These are phyloP conservation scores for Amoeboaphelidium occidentale DNA, from an alignment of 371 early-diverging fungal genomes.

Conservation along the genomic window DNA sequence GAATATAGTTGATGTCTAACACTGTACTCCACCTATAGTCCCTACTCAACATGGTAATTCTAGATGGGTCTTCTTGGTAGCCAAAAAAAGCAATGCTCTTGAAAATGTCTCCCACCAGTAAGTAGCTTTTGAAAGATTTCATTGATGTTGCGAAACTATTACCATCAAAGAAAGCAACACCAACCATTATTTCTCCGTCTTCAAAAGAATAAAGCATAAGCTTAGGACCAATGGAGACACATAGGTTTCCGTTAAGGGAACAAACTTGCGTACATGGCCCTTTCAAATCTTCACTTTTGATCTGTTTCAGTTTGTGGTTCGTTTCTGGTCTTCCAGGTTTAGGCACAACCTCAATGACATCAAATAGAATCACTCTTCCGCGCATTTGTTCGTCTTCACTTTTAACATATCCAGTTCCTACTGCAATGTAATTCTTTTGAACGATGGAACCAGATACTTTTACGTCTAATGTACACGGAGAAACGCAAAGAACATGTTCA, in stretches of 20 bases:
- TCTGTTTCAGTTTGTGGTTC: conserved; percentile 66
- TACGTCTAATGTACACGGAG: conserved; percentile 55
- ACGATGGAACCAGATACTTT: conserved; percentile 58
- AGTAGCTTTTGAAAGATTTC: conserved; percentile 59
- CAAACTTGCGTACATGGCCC: conserved; percentile 82
- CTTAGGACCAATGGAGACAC: conserved; percentile 75
- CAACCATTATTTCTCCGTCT: conserved; percentile 59
- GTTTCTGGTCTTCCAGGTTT: conserved; percentile 83
- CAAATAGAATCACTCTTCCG: conserved; percentile 75
- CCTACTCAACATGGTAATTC: conserved; percentile 63
- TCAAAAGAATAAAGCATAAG: conserved; percentile 75
- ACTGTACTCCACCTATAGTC: conserved; percentile 55
- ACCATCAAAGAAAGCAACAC: conserved; percentile 90
- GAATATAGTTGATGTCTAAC: conserved; percentile 38
- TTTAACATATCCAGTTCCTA: conserved; percentile 64
- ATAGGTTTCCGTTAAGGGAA: conserved; percentile 58
- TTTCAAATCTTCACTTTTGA: conserved; percentile 65
- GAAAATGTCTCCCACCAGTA: conserved; percentile 73
- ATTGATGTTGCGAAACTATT: conserved; percentile 69
- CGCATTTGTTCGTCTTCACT: conserved; percentile 82
- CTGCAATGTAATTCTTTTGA: conserved; percentile 55
- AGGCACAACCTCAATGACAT: conserved; percentile 92
- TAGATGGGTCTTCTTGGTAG: conserved; percentile 88
- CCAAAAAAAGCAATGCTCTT: conserved; percentile 81
- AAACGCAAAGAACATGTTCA: conserved; percentile 59